phyloP scores from a whole-genome alignment of 1,284 basidiomycete species.

The Jaminaea rosea region DNA sequence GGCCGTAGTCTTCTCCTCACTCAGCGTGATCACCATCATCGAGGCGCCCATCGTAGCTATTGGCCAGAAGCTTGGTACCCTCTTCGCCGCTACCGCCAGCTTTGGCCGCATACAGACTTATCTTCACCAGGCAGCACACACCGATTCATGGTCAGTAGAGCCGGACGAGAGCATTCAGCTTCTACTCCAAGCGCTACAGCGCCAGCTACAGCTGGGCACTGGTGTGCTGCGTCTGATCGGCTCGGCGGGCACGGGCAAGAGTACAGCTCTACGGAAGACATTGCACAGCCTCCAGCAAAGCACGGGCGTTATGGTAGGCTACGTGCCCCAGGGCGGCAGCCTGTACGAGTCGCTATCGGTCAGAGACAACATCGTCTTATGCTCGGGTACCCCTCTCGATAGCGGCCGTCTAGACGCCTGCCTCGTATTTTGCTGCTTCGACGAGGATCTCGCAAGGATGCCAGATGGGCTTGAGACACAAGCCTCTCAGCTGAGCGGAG shows the following conservation, averaged over 20 bases:
- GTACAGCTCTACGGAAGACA: neutral
- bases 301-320: neutral
- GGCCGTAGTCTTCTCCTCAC: neutral
- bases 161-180: neutral
- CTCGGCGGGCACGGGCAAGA: neutral
- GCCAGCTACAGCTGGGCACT: neutral
- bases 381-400: neutral
- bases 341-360: neutral
- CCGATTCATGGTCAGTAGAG: neutral
- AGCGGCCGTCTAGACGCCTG: neutral
- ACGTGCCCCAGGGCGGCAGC: neutral
- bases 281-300: neutral
- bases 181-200: neutral
- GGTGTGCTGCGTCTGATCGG: neutral
- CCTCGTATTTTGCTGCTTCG: neutral
- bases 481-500: neutral
- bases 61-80: neutral
- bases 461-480: neutral
- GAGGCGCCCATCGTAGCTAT: neutral
- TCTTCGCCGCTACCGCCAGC: neutral
- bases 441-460: neutral
- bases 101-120: neutral
- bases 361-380: neutral
- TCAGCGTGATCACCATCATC: neutral
- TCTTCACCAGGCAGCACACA: neutral